Evolutionary conservation across 1,139 yeast genomes (phyloP).

Genomic region (Sugiyamaella japonica): DNA sequence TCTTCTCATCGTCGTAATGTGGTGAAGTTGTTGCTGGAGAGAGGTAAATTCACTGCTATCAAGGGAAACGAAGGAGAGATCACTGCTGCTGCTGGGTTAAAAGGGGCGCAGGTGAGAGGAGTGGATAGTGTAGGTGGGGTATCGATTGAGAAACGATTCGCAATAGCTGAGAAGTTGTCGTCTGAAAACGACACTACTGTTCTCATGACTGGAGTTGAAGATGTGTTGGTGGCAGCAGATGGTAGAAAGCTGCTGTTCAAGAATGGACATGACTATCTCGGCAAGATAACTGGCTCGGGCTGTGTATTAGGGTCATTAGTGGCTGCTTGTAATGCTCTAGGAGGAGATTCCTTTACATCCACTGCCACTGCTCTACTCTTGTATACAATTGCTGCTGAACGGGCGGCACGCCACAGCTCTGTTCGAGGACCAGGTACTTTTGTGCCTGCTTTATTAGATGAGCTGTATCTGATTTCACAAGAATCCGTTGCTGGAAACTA

Average conservation of each 20-base stretch:
- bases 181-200: slow-evolving; percentile 58
- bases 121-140: slow-evolving; percentile 41
- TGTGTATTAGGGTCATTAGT: slow-evolving; percentile 80
- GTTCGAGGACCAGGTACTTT: slow-evolving; percentile 55
- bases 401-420: slow-evolving; percentile 45
- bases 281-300: slow-evolving; percentile 83
- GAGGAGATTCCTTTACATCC: slow-evolving; percentile 42
- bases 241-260: slow-evolving; percentile 38
- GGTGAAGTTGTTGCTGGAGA: slow-evolving; percentile 51
- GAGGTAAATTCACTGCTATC: slow-evolving; percentile 66
- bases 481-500: slow-evolving; percentile 12
- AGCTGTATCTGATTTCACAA: slow-evolving; percentile 37
- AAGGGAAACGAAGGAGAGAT: slow-evolving; percentile 92
- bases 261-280: slow-evolving; percentile 72
- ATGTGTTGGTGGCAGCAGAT: slow-evolving; percentile 48
- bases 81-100: slow-evolving; percentile 45
- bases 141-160: slow-evolving; percentile 35
- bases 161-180: slow-evolving; percentile 54
- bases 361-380: slow-evolving; percentile 58
- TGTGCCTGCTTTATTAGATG: slow-evolving; percentile 49
- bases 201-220: slow-evolving; percentile 64
- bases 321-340: slow-evolving; percentile 50
- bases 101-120: slow-evolving; percentile 60
- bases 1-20: slow-evolving; percentile 56
- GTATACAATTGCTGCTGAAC: slow-evolving; percentile 65